phyloP scores from a whole-genome alignment of 169 alveolate genomes.

The Eimeria tenella region DNA sequence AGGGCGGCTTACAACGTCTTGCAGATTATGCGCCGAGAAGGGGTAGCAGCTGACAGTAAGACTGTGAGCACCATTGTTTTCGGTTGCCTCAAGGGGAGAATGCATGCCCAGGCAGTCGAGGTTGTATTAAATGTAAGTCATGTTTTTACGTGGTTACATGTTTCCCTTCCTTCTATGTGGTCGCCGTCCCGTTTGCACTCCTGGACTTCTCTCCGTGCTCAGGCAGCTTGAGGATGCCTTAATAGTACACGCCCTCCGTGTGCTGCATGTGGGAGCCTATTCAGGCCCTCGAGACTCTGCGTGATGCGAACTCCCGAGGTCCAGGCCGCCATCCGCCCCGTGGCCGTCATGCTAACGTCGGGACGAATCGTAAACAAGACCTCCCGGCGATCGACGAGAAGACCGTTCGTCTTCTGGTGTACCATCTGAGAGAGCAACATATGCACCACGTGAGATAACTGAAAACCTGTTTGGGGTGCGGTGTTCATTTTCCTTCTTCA shows the following conservation, averaged over 20 bases:
- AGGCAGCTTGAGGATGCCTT: too few species aligned
- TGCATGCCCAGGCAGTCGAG: slow-evolving; percentile 73
- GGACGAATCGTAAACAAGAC: slow-evolving; percentile 57
- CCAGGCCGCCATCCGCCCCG: slow-evolving; percentile 61
- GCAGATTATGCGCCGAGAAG: slow-evolving; percentile 75
- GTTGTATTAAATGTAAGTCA: slow-evolving; percentile 71
- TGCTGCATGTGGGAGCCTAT: background rate
- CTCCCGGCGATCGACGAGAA: slow-evolving; percentile 70
- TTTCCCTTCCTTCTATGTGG: too few species aligned
- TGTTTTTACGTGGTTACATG: too few species aligned
- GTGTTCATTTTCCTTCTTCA: background rate
- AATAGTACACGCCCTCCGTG: too few species aligned
- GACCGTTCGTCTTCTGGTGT: slow-evolving; percentile 57
- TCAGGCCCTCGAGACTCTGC: slow-evolving; percentile 69
- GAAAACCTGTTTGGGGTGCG: background rate
- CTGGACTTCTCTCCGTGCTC: too few species aligned
- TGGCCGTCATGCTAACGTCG: slow-evolving; percentile 46
- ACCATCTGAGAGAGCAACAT: slow-evolving; percentile 63
- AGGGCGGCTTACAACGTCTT: slow-evolving; percentile 73
- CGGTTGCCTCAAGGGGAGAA: slow-evolving; percentile 76
- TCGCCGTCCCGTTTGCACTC: too few species aligned
- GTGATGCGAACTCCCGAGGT: slow-evolving; percentile 49
- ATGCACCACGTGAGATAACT: slow-evolving; percentile 46
- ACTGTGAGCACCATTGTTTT: slow-evolving; percentile 78
- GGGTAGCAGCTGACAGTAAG: slow-evolving; percentile 78